Base-by-base conservation (phyloP, 2,329 filamentous ascomycete species). In the Botryotinia globosa region DNA sequence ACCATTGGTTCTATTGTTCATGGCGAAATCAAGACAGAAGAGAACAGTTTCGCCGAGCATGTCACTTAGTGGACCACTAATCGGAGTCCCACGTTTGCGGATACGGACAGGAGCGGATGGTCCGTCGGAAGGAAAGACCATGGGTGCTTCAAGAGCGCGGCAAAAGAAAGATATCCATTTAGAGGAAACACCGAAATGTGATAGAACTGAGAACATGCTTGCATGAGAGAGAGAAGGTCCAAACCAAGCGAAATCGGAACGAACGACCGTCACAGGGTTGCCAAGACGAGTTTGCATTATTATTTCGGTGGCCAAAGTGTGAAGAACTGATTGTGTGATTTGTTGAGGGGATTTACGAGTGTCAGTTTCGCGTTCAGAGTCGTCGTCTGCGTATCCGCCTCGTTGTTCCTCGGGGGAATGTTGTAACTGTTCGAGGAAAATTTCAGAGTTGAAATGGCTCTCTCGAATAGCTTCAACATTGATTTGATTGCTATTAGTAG, bases 11-110 rank as follows among this genome's bases (percentile, higher is more conserved):
- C 82, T 80, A 73, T 87, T 85, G 72, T 91, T 91, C 72, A 92
- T 85, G 0, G 87, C 85, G 76, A 89, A 89, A 77, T 92, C 90
- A 76, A 91, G 85, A 74, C 87, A 89, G 77, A 91, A 91, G 0
- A 92, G 80, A 0, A 89, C 82, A 0, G 84, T 81, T 77, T 92
- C 90, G 0, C 87, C 87, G 65, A 92, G 85, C 20, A 87, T 81
- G 61, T 90, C 87, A 39, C 87, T 88, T 3, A 92, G 81, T 0
- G 85, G 82, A 74, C 90, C 87, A 12, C 85, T 86, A 67, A 88
- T 86, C 0, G 90, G 89, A 2, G 89, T 85, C 12, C 90, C 89
- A 25, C 88, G 84, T 71, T 83, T 85, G 16, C 90, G 84, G 10
- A 81, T 80, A 8, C 84, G 85, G 4, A 83, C 76, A 9, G 82